A percentile compares a stretch with the other conserved stretches of the same genome.
Evolutionary conservation across 164 flowering plant species (phyloP).

Genomic region (Annona cherimola): DNA sequence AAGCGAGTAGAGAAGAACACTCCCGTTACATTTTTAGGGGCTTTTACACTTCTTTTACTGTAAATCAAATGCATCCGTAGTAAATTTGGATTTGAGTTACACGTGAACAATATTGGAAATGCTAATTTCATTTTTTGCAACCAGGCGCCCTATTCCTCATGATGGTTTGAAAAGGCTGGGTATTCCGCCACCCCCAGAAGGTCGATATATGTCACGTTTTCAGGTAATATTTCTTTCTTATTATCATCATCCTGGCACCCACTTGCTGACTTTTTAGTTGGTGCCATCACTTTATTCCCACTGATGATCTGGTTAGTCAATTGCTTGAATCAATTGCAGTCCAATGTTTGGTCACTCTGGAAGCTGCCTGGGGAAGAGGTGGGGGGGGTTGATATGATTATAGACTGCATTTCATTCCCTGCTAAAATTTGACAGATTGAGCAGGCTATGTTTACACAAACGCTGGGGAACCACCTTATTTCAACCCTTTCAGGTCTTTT

Average conservation of each 20-base stretch:
- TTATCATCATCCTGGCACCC: background rate
- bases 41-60: no score
- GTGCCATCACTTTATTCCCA: background rate
- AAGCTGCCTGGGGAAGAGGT: no score
- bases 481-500: background rate
- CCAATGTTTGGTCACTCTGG: background rate
- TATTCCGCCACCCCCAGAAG: slow-evolving; percentile 92
- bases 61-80: no score
- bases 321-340: background rate
- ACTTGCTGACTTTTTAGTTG: background rate
- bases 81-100: no score
- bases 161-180: slow-evolving; percentile 87
- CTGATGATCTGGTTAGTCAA: background rate
- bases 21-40: no score
- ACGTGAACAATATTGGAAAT: background rate
- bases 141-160: slow-evolving; percentile 69
- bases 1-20: no score
- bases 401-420: background rate
- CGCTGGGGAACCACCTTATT: background rate
- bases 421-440: background rate
- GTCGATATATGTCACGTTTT: slow-evolving; percentile 79
- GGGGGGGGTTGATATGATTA: no score
- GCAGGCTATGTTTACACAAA: background rate
- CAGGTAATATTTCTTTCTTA: slow-evolving; percentile 39
- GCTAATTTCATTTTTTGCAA: background rate